Conservation (phyloP, 257 asterid species). For the Plantago elongata region DNA sequence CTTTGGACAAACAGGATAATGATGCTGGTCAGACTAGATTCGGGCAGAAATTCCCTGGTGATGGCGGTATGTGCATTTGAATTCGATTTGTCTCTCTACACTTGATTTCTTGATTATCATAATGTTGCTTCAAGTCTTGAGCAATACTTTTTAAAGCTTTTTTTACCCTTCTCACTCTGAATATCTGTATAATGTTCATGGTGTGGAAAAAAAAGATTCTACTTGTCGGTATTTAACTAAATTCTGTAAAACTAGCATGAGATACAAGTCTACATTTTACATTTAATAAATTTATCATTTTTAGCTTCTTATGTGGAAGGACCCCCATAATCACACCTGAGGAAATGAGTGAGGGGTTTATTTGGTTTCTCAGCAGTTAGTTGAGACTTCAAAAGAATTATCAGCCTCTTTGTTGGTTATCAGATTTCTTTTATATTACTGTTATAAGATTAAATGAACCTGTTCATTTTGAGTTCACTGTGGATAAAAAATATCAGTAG, state of each 20-base stretch:
- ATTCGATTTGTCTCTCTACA: neutral
- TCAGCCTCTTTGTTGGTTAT: no score
- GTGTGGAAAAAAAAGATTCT: neutral
- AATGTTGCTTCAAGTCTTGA: neutral
- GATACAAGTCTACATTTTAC: neutral
- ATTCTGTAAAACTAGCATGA: neutral
- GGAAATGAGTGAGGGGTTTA: neutral
- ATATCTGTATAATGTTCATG: neutral
- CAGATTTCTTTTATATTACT: no score
- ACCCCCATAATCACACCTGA: neutral
- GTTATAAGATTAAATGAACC: no score
- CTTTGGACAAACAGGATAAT: slow-evolving; percentile 48
- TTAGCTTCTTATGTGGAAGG: neutral
- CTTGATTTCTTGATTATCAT: slow-evolving; percentile 13
- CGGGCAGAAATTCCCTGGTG: slow-evolving; percentile 38
- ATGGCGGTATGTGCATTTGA: slow-evolving; percentile 30
- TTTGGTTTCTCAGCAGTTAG: neutral
- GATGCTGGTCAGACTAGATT: slow-evolving; percentile 37
- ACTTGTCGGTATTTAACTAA: neutral
- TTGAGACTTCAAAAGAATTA: no score
- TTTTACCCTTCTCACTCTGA: neutral
- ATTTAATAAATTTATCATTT: neutral
- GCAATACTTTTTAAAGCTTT: slow-evolving; percentile 2
- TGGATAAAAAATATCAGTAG: no score
- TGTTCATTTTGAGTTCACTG: no score